Base-by-base conservation (phyloP, 2,329 filamentous ascomycete genomes). In the Fusarium brachygibbosum region DNA sequence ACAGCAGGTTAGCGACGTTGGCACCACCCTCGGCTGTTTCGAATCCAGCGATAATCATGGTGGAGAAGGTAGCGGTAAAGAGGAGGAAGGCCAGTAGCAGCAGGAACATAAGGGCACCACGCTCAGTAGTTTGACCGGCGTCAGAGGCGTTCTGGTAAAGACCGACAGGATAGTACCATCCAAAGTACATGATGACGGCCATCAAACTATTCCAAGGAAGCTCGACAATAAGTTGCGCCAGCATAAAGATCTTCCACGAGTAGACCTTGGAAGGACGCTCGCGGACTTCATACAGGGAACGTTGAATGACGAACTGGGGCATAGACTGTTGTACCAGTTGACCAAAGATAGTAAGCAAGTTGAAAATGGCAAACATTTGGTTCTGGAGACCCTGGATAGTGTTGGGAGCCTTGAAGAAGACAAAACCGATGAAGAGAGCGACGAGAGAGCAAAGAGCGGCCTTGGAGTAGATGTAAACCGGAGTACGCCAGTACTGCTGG, bases 401-500 rank as follows among this genome's bases (percentile, higher is more conserved):
- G 80, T 90, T 90, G 31, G 88, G 87, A 1, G 91, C 89, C 40
- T 88, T 85, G 84, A 87, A 93, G 80, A 96, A 94, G 54, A 91
- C 90, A 78, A 94, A 93, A 31, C 93, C 93, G 74, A 96, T 92
- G 78, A 95, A 97, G 14, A 97, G 85, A 6, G 90, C 81, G 34
- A 87, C 81, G 17, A 89, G 79, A 25, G 86, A 81, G 76, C 90
- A 93, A 19, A 97, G 88, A 2, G 85, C 82, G 1, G 85, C 77
- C 84, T 97, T 97, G 74, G 92, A 90, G 82, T 95, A 97, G 79
- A 97, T 94, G 82, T 97, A 97, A 7, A 90, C 87, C 0, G 94
- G 94, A 1, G 90, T 94, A 63, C 94, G 91, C 93, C 94, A 97
- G 85, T 96, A 97, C 78, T 97, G 93, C 76, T 94, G 88, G 83